These are phyloP conservation scores for Yamadazyma insecticola DNA, from an alignment of 805 yeast genomes.

Conservation along the genomic window DNA sequence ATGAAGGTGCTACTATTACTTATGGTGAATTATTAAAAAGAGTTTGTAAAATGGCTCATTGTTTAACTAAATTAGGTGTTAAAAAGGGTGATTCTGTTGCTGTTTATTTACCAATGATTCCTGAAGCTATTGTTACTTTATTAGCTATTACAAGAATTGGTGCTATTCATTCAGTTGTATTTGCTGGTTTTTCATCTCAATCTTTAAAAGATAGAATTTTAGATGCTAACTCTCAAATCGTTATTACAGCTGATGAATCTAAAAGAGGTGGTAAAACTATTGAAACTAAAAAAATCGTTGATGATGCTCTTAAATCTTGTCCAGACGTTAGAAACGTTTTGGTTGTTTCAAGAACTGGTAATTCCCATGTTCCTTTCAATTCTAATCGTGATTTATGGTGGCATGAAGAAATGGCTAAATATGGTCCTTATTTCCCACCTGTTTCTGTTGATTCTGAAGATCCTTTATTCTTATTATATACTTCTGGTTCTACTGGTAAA, in stretches of 20 bases:
- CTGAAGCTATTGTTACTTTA: slow-evolving; percentile 92
- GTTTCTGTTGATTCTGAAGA: slow-evolving; percentile 87
- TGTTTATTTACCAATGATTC: slow-evolving; percentile 95
- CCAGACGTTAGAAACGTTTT: slow-evolving; percentile 76
- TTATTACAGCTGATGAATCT: slow-evolving; percentile 93
- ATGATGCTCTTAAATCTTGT: slow-evolving; percentile 79
- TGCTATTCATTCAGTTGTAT: slow-evolving; percentile 92
- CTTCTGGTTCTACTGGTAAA: slow-evolving; percentile 97
- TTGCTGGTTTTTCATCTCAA: slow-evolving; percentile 95
- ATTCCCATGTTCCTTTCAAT: slow-evolving; percentile 63
- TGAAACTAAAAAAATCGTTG: slow-evolving; percentile 89
- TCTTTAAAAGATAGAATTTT: slow-evolving; percentile 86
- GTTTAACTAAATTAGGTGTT: slow-evolving; percentile 80
- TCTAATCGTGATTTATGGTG: slow-evolving; percentile 90
- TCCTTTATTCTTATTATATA: slow-evolving; percentile 91
- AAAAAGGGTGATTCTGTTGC: slow-evolving; percentile 95
- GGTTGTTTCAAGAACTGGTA: slow-evolving; percentile 86
- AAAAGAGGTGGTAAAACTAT: slow-evolving; percentile 94
- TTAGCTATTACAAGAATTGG: slow-evolving; percentile 91
- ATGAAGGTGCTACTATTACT: slow-evolving; percentile 67
- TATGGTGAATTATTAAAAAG: slow-evolving; percentile 82
- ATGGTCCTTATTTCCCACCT: slow-evolving; percentile 83
- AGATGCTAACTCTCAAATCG: slow-evolving; percentile 81
- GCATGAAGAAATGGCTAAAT: slow-evolving; percentile 83
- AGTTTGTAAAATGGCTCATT: slow-evolving; percentile 83